These are phyloP conservation scores for Waltergamsia citrina DNA, from an alignment of 2,329 filamentous ascomycete genomes.

Conservation along the genomic window DNA sequence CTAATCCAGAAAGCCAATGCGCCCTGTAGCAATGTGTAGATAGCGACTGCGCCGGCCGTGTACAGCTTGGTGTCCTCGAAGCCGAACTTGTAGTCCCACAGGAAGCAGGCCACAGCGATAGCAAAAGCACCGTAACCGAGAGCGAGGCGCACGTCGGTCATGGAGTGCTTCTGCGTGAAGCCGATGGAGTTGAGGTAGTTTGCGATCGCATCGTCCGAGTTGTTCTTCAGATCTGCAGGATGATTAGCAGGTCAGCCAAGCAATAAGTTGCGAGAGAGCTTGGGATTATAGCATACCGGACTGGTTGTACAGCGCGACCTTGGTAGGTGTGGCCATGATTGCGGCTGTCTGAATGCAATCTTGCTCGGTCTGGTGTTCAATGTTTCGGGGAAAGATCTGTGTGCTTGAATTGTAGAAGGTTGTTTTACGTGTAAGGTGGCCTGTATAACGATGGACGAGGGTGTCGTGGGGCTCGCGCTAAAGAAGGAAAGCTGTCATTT, in stretches of 20 bases:
- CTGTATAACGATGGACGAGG: neutral
- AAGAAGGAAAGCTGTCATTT: constrained; percentile 13
- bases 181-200: constrained; percentile 86
- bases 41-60: constrained; percentile 67
- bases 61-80: constrained; percentile 80
- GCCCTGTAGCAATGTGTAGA: constrained; percentile 73
- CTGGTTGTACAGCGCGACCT: constrained; percentile 59
- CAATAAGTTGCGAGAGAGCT: neutral
- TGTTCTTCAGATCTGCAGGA: constrained; percentile 80
- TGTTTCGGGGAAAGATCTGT: too few relatives aligned
- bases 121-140: constrained; percentile 77
- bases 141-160: constrained; percentile 72
- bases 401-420: too few relatives aligned
- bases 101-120: constrained; percentile 76
- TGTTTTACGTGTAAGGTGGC: neutral
- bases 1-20: constrained; percentile 77
- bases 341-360: neutral
- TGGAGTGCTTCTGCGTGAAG: constrained; percentile 72
- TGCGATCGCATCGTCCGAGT: constrained; percentile 85
- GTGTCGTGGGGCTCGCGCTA: constrained; percentile 5
- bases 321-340: constrained; percentile 31
- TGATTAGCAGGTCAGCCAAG: constrained; percentile 1
- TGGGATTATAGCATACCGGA: constrained; percentile 35
- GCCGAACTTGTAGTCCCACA: constrained; percentile 83
- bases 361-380: too few relatives aligned